Base-by-base conservation (phyloP, 1,139 yeast genomes). In the Hansenula sp. region DNA sequence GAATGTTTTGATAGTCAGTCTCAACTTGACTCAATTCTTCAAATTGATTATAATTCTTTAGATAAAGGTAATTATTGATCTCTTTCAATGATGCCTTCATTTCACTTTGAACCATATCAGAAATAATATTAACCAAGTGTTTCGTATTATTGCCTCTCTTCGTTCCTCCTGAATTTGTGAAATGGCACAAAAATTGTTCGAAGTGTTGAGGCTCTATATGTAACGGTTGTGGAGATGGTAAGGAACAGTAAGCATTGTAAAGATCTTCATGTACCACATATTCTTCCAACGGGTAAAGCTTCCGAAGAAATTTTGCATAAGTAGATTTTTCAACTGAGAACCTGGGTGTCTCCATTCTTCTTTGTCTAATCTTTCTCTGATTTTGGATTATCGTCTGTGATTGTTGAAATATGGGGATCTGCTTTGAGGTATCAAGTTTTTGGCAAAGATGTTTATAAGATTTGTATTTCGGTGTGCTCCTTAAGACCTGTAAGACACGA, bases 161-260 rank as follows among this genome's bases (percentile, higher is more conserved):
- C 2, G 19, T 32, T 6, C 51, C 51, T 16, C 41, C 47, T 8
- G 43, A 41, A 3, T 22, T 37, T 6, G 65, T 47, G 39, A 70
- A 61, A 28, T 50, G 50, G 3, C 51, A 42, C 19, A 75, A 43
- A 28, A 75, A 60, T 10, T 59, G 61, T 43, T 72, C 70, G 28
- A 74, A 56, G 47, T 73, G 72, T 10, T 53, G 46, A 5, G 66
- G 60, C 5, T 54, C 44, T 36, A 72, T 53, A 40, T 62, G 61
- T 6, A 58, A 48, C 6, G 71, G 66, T 18, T 59, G 62, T 9
- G 71, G 68, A 4, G 47, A 39, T 1, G 75, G 74, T 11, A 71
- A 51, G 9, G 59, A 55, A 20, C 57, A 46, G 48, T 68, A 73
- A n/a, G 64, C 55, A 21, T 56, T 52, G 44, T 49, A 69, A 9